Percentiles rank a stretch among this genome's conserved stretches.
phyloP scores from a whole-genome alignment of 1,284 basidiomycete genomes.

The Peniophora sp. region DNA sequence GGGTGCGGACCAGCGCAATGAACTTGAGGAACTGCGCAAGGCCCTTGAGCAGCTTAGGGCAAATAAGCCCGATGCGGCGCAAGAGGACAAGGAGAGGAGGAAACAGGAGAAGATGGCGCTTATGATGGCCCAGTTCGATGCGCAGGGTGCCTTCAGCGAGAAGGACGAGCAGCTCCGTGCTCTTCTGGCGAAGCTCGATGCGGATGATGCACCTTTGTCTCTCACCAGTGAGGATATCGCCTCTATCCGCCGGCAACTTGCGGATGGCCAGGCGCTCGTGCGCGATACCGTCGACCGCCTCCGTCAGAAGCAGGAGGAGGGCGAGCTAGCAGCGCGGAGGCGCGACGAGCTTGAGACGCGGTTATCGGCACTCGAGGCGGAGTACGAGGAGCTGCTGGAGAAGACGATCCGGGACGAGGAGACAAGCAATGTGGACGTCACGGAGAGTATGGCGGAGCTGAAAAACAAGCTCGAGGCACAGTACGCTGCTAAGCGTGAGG shows the following conservation, averaged over 20 bases:
- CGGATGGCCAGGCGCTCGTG: constrained; percentile 81
- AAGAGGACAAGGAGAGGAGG: constrained; percentile 96
- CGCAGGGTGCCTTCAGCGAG: constrained; percentile 86
- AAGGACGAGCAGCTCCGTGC: constrained; percentile 89
- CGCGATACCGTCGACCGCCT: constrained; percentile 89
- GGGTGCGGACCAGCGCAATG: constrained; percentile 80
- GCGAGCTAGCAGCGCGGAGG: constrained; percentile 76
- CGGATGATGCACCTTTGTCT: constrained; percentile 43
- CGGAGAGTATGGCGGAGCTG: constrained; percentile 81
- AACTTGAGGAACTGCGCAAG: constrained; percentile 87
- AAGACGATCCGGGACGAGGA: constrained; percentile 83
- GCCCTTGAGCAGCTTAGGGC: constrained; percentile 74
- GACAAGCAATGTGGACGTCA: constrained; percentile 70
- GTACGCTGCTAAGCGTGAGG: constrained; percentile 87
- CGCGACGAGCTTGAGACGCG: constrained; percentile 86
- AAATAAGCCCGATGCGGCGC: constrained; percentile 77
- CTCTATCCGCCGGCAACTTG: constrained; percentile 77
- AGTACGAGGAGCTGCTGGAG: constrained; percentile 94
- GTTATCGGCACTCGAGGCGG: constrained; percentile 76
- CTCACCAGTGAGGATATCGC: constrained; percentile 74
- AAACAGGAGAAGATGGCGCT: constrained; percentile 99
- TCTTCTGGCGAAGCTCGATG: constrained; percentile 77
- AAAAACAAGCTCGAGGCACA: constrained; percentile 95
- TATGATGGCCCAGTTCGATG: constrained; percentile 99
- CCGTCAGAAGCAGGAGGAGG: constrained; percentile 87